Evolutionary conservation across 768 basidiomycete species (phyloP), one percentile per base, ranked within the genome.

Genomic region (Neoboletus subvelutipes): DNA sequence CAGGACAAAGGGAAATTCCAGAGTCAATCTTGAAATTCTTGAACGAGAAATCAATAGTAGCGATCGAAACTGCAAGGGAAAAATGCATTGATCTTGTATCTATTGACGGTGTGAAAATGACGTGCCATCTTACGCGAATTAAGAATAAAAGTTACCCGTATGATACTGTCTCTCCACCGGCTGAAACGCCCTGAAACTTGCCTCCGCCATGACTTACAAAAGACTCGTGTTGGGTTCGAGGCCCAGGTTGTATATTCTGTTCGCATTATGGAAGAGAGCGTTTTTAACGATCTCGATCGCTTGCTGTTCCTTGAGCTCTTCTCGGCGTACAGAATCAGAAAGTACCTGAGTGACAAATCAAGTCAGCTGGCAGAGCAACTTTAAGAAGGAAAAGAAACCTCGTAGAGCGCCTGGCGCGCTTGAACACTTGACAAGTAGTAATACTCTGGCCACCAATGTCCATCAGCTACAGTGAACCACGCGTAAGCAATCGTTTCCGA

Each of bases 351-450:
- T 15, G 4, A 37, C 34, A 83, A 63, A 84, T 83, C 10, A 81
- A 84, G 63, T 90, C 86, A 45, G 83, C 82, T 81, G 57, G 45
- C 24, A 37, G 12, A 20, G 28, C 31, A 43, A 13, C 13, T n/a
- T 20, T 3, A 18, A 36, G 5, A 43, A 26, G 15, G 47, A 13
- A 41, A 8, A 9, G 56, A 75, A 56, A 87, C 89, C 58, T 83
- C 76, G 57, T 75, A 87, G 33, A 92, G 71, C 0, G 78, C 83
- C 40, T 82, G 67, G 26, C 90, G 79, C 4, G 86, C 82, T 72
- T 92, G 90, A 1, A 80, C 45, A 7, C 76, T 79, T 4, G 83
- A 87, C 13, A 92, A 76, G 67, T 90, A 90, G 64, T 81, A 92
- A 0, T 82, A 79, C 66, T 91, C 90, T 4, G 90, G 90, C 83